Conservation (phyloP, 179 eudicot genomes). For the Vitellaria paradoxa region DNA sequence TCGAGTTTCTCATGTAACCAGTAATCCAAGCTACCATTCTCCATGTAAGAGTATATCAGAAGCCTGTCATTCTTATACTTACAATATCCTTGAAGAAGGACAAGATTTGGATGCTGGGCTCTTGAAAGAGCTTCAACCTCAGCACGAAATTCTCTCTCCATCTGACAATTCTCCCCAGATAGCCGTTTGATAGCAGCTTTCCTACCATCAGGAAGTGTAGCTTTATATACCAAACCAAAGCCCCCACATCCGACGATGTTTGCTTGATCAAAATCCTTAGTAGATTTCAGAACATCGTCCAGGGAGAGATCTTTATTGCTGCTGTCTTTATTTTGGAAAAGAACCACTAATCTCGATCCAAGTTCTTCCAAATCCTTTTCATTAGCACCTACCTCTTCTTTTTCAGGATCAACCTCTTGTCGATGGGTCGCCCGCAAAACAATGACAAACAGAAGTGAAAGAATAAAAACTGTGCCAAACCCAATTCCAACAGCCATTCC, state of each 20-base stretch:
- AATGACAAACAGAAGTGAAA: conserved; percentile 20
- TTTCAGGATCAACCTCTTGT: conserved; percentile 27
- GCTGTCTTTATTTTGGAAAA: conserved; percentile 31
- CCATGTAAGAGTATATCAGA: conserved; percentile 43
- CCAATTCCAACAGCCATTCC: conserved; percentile 40
- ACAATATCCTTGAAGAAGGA: conserved; percentile 44
- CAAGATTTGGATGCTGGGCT: conserved; percentile 44
- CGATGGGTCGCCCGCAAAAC: conserved; percentile 17
- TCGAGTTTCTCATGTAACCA: conserved; percentile 46
- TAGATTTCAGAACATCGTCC: conserved; percentile 36
- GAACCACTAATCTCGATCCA: conserved; percentile 31
- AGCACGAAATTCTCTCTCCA: conserved; percentile 47
- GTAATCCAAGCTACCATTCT: conserved; percentile 48
- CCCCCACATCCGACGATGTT: conserved; percentile 49
- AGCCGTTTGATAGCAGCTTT: conserved; percentile 44
- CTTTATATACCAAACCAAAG: conserved; percentile 43
- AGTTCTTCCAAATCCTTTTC: conserved; percentile 22
- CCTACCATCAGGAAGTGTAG: conserved; percentile 30
- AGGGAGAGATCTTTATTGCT: conserved; percentile 26
- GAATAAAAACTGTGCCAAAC: conserved; percentile 28
- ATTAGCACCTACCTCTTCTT: conserved; percentile 12
- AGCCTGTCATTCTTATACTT: conserved; percentile 28
- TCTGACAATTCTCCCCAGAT: conserved; percentile 37
- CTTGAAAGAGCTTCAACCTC: conserved; percentile 45
- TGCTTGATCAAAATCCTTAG: conserved; percentile 39